These are phyloP conservation scores for Astrothelium subdiscretum DNA, from an alignment of 495 filamentous ascomycete genomes.

Conservation along the genomic window DNA sequence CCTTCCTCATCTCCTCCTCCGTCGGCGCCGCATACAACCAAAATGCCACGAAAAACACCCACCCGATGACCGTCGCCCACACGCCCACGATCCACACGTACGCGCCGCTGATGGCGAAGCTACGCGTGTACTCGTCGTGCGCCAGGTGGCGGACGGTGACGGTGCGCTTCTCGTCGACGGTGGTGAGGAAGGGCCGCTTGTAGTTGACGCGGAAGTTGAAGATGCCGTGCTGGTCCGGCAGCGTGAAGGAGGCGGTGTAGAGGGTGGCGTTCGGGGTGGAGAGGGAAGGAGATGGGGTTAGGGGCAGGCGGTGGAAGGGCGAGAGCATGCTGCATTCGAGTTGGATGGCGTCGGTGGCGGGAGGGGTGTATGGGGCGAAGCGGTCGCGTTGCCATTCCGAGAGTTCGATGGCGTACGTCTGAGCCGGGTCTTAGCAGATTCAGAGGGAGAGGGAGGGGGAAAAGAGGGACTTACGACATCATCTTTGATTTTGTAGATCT, in stretches of 20 bases:
- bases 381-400: constrained; percentile 67
- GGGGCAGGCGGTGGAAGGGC: constrained; percentile 85
- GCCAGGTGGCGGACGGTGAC: constrained; percentile 93
- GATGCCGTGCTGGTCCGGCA: constrained; percentile 95
- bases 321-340: constrained; percentile 98
- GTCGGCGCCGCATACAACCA: constrained; percentile 81
- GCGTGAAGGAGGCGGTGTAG: constrained; percentile 62
- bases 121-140: constrained; percentile 90
- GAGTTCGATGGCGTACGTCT: constrained; percentile 81
- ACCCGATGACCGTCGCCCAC: constrained; percentile 69
- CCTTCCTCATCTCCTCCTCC: constrained; percentile 28
- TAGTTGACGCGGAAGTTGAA: constrained; percentile 96
- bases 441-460: background rate
- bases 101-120: constrained; percentile 76
- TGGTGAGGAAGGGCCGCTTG: constrained; percentile 82
- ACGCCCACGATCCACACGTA: constrained; percentile 96
- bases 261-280: constrained; percentile 56
- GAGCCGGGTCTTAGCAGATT: background rate
- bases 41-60: constrained; percentile 69
- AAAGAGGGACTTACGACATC: constrained; percentile 62
- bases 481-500: constrained; percentile 93
- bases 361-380: constrained; percentile 61
- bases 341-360: constrained; percentile 60
- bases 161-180: constrained; percentile 86
- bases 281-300: constrained; percentile 39